Percentiles rank a stretch among this genome's conserved stretches.
These are phyloP conservation scores for Thelonectria olida DNA, from an alignment of 2,329 filamentous ascomycete species.

Conservation along the genomic window DNA sequence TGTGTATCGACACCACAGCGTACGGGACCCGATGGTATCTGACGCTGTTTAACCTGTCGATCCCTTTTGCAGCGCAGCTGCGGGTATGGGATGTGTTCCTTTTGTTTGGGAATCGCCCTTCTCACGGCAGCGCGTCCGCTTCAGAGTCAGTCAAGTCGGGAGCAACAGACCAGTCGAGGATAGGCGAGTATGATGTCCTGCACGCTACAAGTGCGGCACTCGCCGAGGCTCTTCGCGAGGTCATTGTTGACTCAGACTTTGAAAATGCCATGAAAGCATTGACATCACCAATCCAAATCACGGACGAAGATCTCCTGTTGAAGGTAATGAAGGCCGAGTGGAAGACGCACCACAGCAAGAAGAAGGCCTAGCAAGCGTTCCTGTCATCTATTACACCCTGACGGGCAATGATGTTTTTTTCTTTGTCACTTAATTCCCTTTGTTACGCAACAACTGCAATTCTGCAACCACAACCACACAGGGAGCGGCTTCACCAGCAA, in stretches of 20 bases:
- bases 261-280: slow-evolving; percentile 98
- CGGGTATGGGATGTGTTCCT: slow-evolving; percentile 99
- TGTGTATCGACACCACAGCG: slow-evolving; percentile 86
- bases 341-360: slow-evolving; percentile 68
- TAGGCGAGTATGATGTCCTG: slow-evolving; percentile 78
- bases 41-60: slow-evolving; percentile 95
- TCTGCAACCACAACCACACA: not conserved
- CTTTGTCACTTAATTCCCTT: slow-evolving; percentile 29
- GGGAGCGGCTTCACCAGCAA: slow-evolving; percentile 34
- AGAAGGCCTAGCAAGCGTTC: slow-evolving; percentile 48
- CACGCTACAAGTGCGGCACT: slow-evolving; percentile 91
- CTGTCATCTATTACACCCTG: slow-evolving; percentile 31
- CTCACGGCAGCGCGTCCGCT: slow-evolving; percentile 17
- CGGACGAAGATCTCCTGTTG: slow-evolving; percentile 94
- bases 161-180: slow-evolving; percentile 26
- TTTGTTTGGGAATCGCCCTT: slow-evolving; percentile 71
- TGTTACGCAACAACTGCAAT: slow-evolving; percentile 16
- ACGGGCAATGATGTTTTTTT: slow-evolving; percentile 22
- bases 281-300: slow-evolving; percentile 92
- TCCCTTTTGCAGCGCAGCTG: slow-evolving; percentile 92
- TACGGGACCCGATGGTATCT: slow-evolving; percentile 98
- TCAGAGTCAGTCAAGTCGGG: slow-evolving; percentile 26
- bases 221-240: slow-evolving; percentile 88
- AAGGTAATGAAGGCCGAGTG: slow-evolving; percentile 88
- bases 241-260: slow-evolving; percentile 91